A percentile compares a stretch with the other conserved stretches of the same genome.
Evolutionary conservation across 352 stramenopile species (phyloP).

Genomic region (Phytophthora boehmeriae): DNA sequence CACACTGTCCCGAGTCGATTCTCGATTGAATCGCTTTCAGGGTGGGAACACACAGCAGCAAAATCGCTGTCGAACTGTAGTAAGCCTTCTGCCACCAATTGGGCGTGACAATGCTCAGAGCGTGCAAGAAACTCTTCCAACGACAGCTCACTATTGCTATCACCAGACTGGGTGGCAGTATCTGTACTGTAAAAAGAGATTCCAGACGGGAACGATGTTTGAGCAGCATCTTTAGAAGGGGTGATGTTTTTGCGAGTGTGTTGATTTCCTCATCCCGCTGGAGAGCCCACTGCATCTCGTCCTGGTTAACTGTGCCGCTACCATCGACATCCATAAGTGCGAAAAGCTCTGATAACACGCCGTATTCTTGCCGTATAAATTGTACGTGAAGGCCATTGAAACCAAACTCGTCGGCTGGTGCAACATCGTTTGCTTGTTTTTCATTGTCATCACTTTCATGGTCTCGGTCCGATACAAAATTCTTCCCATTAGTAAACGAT

Average conservation of each 20-base stretch:
- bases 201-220: constrained; percentile 53
- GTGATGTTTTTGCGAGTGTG: constrained; percentile 47
- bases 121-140: constrained; percentile 59
- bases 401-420: neutral
- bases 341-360: constrained; percentile 53
- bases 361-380: constrained; percentile 47
- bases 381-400: constrained; percentile 9
- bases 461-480: constrained; percentile 4
- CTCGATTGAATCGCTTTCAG: constrained; percentile 1
- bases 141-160: constrained; percentile 40
- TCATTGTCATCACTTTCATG: constrained; percentile 22
- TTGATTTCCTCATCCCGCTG: constrained; percentile 65
- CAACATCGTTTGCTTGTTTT: neutral
- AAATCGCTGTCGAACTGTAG: constrained; percentile 13
- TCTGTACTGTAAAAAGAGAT: constrained; percentile 32
- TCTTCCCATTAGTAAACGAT: constrained; percentile 16
- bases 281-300: constrained; percentile 70
- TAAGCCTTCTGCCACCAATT: constrained; percentile 47
- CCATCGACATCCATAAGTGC: constrained; percentile 66
- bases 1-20: neutral
- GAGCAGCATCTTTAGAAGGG: constrained; percentile 51
- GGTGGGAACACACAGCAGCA: neutral
- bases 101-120: constrained; percentile 54
- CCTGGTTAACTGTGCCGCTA: constrained; percentile 67
- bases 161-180: neutral